Evolutionary conservation across 148 eudicot genomes (phyloP).

Genomic region (Camellia granthamiana): DNA sequence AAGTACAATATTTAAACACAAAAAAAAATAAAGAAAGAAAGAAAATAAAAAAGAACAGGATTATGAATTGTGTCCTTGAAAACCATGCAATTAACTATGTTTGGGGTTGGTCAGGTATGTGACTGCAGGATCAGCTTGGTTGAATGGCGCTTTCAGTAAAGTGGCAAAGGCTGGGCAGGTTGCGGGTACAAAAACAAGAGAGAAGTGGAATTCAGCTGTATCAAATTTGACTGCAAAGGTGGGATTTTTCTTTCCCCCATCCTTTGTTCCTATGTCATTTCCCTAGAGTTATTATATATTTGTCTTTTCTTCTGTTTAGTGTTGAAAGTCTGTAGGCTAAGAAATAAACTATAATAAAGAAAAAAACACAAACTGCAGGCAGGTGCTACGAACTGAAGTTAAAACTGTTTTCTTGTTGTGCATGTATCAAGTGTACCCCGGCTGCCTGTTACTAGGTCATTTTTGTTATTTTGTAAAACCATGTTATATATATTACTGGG

Average conservation of each 20-base stretch:
- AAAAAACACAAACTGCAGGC: too few species aligned
- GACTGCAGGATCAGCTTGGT: constrained; percentile 89
- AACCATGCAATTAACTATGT: background rate
- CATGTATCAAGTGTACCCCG: background rate
- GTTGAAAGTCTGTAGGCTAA: background rate
- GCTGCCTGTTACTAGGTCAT: background rate
- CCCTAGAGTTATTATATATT: background rate
- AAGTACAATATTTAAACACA: background rate
- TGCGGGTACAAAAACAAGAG: constrained; percentile 82
- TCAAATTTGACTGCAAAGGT: constrained; percentile 89
- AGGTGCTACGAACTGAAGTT: too few species aligned
- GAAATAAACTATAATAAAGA: too few species aligned
- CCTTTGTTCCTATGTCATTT: background rate
- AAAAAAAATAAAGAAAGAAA: too few species aligned
- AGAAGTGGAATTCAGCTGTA: constrained; percentile 63
- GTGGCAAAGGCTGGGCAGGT: constrained; percentile 89
- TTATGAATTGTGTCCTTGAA: background rate
- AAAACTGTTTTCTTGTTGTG: too few species aligned
- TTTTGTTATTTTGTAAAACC: background rate
- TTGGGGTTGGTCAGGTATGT: constrained; percentile 60
- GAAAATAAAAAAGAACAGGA: background rate
- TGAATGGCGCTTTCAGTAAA: constrained; percentile 81
- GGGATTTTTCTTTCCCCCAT: background rate
- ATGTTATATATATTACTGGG: background rate
- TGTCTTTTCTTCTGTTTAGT: background rate